These are phyloP conservation scores for Talaromyces verruculosus DNA, from an alignment of 2,329 filamentous ascomycete species.

Conservation along the genomic window DNA sequence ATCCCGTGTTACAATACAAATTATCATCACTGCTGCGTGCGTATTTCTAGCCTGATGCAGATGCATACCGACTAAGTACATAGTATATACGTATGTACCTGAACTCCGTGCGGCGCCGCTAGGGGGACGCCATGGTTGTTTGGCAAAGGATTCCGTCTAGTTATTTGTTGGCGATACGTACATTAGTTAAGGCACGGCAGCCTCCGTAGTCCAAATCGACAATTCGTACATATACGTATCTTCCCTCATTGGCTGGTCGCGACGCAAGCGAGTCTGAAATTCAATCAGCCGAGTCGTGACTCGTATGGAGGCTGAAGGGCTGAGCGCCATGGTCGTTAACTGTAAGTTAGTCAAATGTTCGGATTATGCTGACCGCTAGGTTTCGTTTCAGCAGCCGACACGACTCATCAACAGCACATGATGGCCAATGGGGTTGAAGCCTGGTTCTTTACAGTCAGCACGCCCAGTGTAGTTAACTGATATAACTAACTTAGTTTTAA, in stretches of 20 bases:
- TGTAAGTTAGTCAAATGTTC: not conserved
- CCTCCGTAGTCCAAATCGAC: not conserved
- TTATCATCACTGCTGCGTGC: not conserved
- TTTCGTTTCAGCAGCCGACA: not conserved
- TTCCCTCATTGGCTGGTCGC: not conserved
- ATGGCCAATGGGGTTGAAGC: not conserved
- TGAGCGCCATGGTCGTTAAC: not conserved
- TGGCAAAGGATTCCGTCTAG: not conserved
- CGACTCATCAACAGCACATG: not conserved
- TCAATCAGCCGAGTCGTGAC: not conserved
- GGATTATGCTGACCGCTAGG: not conserved
- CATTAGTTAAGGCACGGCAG: not conserved
- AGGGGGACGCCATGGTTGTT: not conserved
- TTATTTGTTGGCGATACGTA: not conserved
- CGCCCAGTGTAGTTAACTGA: not conserved
- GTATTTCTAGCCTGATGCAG: not conserved
- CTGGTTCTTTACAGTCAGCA: not conserved
- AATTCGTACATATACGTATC: conserved; percentile 2
- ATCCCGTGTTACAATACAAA: not conserved
- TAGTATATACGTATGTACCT: not conserved
- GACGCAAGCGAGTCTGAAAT: not conserved
- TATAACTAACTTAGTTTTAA: not conserved
- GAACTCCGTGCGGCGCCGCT: not conserved
- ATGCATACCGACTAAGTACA: not conserved
- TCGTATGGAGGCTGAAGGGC: conserved; percentile 5